Base-by-base conservation (phyloP, 202 grass and related monocot species). In the Hordeum pubiflorum region DNA sequence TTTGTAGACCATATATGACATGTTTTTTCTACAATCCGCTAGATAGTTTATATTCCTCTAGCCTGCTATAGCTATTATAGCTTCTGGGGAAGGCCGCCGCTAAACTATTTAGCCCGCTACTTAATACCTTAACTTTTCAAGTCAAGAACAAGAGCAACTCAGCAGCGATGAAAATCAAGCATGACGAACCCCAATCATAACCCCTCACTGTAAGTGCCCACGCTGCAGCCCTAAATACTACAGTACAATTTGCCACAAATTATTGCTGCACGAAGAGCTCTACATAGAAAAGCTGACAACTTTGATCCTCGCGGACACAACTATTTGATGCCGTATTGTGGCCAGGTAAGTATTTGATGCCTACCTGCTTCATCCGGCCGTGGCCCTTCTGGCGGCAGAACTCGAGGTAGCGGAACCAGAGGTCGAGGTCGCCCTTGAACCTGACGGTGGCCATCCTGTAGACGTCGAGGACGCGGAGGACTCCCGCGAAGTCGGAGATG, bases 361-460 rank as follows among this genome's bases (percentile, higher is more conserved):
- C 2, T 59, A 93, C 95, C 95, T 94, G 76, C 84, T 94, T 97
- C 95, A 97, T 93, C 68, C 92, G 65, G 9, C 95, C 94, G 75
- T 97, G 84, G 4, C 79, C 74, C 57, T 84, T 88, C 59, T 78
- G 82, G 48, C 94, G 80, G 64, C 91, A 97, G 64, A 94, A 97
- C 74, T 97, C 87, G 22, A 97, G 82, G 71, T 97, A 94, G 6
- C 76, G 82, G 73, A 97, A 94, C 94, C 94, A 97, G 62, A 97
- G 77, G 71, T 89, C 91, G 61, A 97, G 87, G 89, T 97, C 94
- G 9, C 87, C 94, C 76, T 94, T 97, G 63, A 89, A 94, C 84
- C 94, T 92, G 56, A 87, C 60, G 43, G 84, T 89, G 43, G 84
- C 92, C 76, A 81, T 77, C 75, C 82, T 69, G 39, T 92, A 98